Evolutionary conservation across 192 early-diverging fungal species (phyloP).

Genomic region (Mortierella claussenii): DNA sequence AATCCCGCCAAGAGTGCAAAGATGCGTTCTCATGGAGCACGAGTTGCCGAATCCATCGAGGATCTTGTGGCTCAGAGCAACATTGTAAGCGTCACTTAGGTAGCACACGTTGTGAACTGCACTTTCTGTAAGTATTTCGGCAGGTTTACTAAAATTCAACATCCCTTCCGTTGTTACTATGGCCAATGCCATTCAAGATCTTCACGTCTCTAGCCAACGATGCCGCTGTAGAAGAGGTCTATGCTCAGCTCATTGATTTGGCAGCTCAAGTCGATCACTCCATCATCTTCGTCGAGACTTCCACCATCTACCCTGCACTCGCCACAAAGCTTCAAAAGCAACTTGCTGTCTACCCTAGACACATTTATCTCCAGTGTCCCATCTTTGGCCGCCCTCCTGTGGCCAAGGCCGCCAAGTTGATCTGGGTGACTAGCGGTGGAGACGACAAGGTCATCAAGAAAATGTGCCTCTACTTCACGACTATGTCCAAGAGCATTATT

Average conservation of each 20-base stretch:
- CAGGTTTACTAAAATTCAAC: not conserved
- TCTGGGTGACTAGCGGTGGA: slow-evolving; percentile 42
- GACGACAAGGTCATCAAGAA: slow-evolving; percentile 47
- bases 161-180: no score
- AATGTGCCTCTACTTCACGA: slow-evolving; percentile 46
- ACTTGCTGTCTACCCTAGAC: slow-evolving; percentile 24
- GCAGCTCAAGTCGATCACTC: slow-evolving; percentile 46
- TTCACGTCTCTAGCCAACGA: slow-evolving; percentile 72
- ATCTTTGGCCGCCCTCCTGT: slow-evolving; percentile 47
- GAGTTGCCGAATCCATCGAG: slow-evolving; percentile 47
- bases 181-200: no score
- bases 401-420: slow-evolving; percentile 39
- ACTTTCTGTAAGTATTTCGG: no score
- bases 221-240: slow-evolving; percentile 61
- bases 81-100: slow-evolving; percentile 34
- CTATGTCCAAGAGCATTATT: slow-evolving; percentile 51
- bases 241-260: slow-evolving; percentile 56
- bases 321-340: slow-evolving; percentile 48
- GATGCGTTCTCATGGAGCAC: slow-evolving; percentile 56
- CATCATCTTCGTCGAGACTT: slow-evolving; percentile 67
- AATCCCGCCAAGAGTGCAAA: slow-evolving; percentile 57
- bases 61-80: slow-evolving; percentile 61
- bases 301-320: slow-evolving; percentile 67
- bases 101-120: not conserved
- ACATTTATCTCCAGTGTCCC: slow-evolving; percentile 59